Evolutionary conservation across 2,329 filamentous ascomycete genomes (phyloP).

Genomic region (Monilinia fructigena): DNA sequence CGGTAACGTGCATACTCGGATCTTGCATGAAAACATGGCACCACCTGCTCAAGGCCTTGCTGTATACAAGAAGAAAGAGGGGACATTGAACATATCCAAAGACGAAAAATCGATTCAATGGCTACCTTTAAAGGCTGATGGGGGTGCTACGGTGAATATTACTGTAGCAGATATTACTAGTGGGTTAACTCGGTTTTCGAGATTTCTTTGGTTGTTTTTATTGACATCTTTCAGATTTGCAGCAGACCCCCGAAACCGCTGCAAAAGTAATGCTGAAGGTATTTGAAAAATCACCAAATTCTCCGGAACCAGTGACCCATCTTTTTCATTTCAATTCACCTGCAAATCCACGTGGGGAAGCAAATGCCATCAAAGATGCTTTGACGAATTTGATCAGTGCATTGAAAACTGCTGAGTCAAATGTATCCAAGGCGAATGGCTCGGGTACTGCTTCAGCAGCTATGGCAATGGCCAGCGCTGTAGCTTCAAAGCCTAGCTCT

Average conservation of each 20-base stretch:
- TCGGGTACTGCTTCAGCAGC: conserved; percentile 57
- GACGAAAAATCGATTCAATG: conserved; percentile 77
- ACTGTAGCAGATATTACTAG: conserved; percentile 77
- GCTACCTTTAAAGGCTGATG: conserved; percentile 65
- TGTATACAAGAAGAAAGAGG: conserved; percentile 95
- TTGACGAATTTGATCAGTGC: conserved; percentile 71
- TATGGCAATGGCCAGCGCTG: conserved; percentile 75
- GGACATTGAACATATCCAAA: conserved; percentile 70
- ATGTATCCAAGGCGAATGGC: conserved; percentile 37
- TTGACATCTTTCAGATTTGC: conserved; percentile 63
- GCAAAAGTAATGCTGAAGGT: conserved; percentile 94
- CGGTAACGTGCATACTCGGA: conserved; percentile 4
- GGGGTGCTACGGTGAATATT: conserved; percentile 65
- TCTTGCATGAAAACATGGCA: conserved; percentile 24
- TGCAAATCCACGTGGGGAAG: conserved; percentile 73
- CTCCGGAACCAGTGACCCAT: conserved; percentile 64
- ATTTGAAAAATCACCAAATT: conserved; percentile 66
- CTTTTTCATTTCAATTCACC: conserved; percentile 87
- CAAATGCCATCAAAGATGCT: conserved; percentile 78
- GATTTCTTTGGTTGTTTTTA: conserved; percentile 22
- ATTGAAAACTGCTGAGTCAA: conserved; percentile 47
- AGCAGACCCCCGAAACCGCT: conserved; percentile 86
- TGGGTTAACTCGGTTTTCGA: conserved; percentile 47
- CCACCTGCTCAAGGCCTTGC: conserved; percentile 53
- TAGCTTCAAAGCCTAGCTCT: conserved; percentile 49